Base-by-base conservation (phyloP, 2,329 filamentous ascomycete genomes). In the Aspergillus eucalypticola region DNA sequence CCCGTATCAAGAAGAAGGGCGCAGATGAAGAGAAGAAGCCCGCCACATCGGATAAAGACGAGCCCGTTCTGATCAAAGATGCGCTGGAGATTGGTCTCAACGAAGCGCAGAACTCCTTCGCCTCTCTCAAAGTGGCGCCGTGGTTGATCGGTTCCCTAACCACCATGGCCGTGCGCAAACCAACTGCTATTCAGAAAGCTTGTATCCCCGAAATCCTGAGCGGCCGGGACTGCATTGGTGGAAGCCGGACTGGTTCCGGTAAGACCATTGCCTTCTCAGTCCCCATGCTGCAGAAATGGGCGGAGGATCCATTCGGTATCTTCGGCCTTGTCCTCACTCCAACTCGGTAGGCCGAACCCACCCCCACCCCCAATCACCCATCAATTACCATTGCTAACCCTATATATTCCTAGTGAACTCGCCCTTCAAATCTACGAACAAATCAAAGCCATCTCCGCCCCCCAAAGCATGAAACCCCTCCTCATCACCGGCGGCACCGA, bases 341-440 rank as follows among this genome's bases (percentile, higher is more conserved):
- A 19, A 96, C 92, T 6, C 85, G 89, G 86, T 87, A 80, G 61
- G 71, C 67, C 39, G 25, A 15, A 44, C 54, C 25, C 27, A 25
- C n/a, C 21, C 1, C n/a, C 17, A 10, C 2, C 8, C 15, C 23
- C 38, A 35, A n/a, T 17, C 2, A n/a, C 52, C 8, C 27, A 13
- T 17, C 41, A 19, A 11, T 13, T 29, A 52, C 44, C 35, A 32
- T 27, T 3, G 25, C n/a, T 42, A 35, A 42, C 7, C 11, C 50
- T 39, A 32, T 44, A 11, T 39, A 23, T 49, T 49, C 49, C n/a
- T 60, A 86, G 91, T 69, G 95, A 99, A 79, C 85, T 99, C 60
- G 95, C 95, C 3, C 84, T 98, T 21, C 95, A 99, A 74, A 97
- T 99, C 53, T 96, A 89, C 74, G 95, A 99, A 78, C 95, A 99